Base-by-base conservation (phyloP, 371 early-diverging fungal genomes). In the Capniomyces stellatus region DNA sequence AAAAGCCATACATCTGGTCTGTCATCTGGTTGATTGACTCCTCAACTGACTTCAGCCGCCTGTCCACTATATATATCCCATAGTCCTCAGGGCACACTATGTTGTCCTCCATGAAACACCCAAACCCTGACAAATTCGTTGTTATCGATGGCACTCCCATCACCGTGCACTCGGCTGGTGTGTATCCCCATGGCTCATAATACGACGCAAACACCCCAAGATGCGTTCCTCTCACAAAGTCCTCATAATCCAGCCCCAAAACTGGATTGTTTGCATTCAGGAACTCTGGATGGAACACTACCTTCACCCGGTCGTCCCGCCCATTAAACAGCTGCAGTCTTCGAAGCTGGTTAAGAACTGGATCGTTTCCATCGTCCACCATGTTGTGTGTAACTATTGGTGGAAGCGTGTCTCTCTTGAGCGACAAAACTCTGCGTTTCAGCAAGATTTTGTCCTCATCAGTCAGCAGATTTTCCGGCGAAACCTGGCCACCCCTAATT, bases 101-200 rank as follows among this genome's bases (percentile, higher is more conserved):
- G 63, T 86, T 87, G 59, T 95, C 93, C 56, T 89, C 88, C 91
- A 95, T 93, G 60, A 84, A 95, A 64, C 92, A 92, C 18, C 96
- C 96, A 62, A 93, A 95, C 4, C 96, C 96, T 19, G 92, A 91
- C n/a, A 95, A 74, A 71, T 95, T 95, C 47, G 93, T 91, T 3
- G 93, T 92, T 57, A 93, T 87, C 12, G 84, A 85, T 3, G 96
- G 96, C 21, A 93, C 89, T 50, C 96, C 94, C 92, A 95, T 90
- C 39, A 95, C 92, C 0, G 96, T 95, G 66, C 94, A 95, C 68
- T 95, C 96, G 35, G 92, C 92, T 8, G 93, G 92, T 1, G 93
- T 92, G 68, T 93, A 86, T 0, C 89, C 87, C 92, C 93, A 95
- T 24, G 96, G 94, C 64, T 95, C 94, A 68, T 95, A 93, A 70